A percentile compares a stretch with the other conserved stretches of the same genome.
phyloP scores from a whole-genome alignment of 306 rosid genomes.

The Prunus armeniaca region DNA sequence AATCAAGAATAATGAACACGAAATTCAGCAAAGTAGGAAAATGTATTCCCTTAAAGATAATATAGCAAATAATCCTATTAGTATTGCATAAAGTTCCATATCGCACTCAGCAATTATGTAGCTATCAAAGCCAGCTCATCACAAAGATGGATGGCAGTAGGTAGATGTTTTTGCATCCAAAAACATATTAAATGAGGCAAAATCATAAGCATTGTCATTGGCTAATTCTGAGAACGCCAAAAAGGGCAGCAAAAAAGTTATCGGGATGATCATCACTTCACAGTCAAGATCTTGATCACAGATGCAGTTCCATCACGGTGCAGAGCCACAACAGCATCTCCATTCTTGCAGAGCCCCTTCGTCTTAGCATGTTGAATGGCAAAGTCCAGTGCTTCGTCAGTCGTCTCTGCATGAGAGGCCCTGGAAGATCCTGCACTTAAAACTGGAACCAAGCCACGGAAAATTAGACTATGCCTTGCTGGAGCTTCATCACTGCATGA shows the following conservation, averaged over 20 bases:
- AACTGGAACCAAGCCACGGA: conserved; percentile 93
- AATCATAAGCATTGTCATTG: conserved; percentile 8
- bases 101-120: not conserved
- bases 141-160: not conserved
- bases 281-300: conserved; percentile 91
- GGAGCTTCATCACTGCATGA: conserved; percentile 97
- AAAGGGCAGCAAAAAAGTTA: conserved; percentile 1
- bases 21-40: not conserved
- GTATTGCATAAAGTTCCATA: not conserved
- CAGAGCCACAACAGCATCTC: conserved; percentile 91
- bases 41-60: not conserved
- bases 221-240: conserved; percentile 1
- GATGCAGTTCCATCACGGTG: conserved; percentile 92
- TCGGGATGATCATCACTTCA: conserved; percentile 58
- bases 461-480: conserved; percentile 94
- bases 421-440: conserved; percentile 87
- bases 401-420: conserved; percentile 88
- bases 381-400: conserved; percentile 79
- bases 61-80: conserved; percentile 12
- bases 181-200: conserved; percentile 15
- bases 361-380: conserved; percentile 75
- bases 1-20: not conserved
- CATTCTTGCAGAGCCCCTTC: conserved; percentile 76
- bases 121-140: conserved; percentile 6
- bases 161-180: conserved; percentile 11